Evolutionary conservation across 2,329 filamentous ascomycete genomes (phyloP).

Genomic region (Myriangium duriaei): DNA sequence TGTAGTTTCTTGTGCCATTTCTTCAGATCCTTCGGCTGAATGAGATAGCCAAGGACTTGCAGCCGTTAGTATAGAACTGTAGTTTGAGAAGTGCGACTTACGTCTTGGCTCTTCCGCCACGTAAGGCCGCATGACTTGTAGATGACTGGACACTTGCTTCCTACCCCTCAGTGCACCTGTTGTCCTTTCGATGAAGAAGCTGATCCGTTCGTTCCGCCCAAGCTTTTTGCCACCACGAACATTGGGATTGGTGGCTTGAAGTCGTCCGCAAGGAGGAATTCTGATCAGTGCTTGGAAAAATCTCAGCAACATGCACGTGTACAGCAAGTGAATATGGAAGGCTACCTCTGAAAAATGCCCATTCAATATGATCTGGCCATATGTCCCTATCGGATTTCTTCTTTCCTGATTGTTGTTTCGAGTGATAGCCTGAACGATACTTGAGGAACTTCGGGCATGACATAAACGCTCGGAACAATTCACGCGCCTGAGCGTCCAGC

Average conservation of each 20-base stretch:
- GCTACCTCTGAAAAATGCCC: constrained; percentile 36
- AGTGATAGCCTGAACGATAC: too few species aligned
- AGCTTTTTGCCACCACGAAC: constrained; percentile 37
- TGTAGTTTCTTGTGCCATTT: constrained; percentile 9
- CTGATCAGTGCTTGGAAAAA: constrained; percentile 33
- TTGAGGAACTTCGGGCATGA: constrained; percentile 32
- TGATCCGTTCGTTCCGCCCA: constrained; percentile 50
- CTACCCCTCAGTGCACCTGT: constrained; percentile 41
- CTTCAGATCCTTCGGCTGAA: constrained; percentile 3
- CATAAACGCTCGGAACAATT: constrained; percentile 19
- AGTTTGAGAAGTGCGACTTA: too few species aligned
- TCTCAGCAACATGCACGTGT: too few species aligned
- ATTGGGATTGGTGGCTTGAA: constrained; percentile 28
- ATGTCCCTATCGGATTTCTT: constrained; percentile 22
- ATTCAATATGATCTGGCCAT: constrained; percentile 37
- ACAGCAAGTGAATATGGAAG: constrained; percentile 8
- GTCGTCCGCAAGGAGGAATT: constrained; percentile 46
- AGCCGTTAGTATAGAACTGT: background rate
- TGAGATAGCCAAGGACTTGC: constrained; percentile 10
- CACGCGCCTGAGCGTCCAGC: constrained; percentile 14
- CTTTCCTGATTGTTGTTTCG: too few species aligned
- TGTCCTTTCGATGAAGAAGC: constrained; percentile 42
- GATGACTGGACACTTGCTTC: constrained; percentile 53
- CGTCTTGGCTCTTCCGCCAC: constrained; percentile 37
- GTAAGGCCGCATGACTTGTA: constrained; percentile 48